Evolutionary conservation across 2,329 filamentous ascomycete species (phyloP).

Genomic region (Neofusicoccum cordaticola): DNA sequence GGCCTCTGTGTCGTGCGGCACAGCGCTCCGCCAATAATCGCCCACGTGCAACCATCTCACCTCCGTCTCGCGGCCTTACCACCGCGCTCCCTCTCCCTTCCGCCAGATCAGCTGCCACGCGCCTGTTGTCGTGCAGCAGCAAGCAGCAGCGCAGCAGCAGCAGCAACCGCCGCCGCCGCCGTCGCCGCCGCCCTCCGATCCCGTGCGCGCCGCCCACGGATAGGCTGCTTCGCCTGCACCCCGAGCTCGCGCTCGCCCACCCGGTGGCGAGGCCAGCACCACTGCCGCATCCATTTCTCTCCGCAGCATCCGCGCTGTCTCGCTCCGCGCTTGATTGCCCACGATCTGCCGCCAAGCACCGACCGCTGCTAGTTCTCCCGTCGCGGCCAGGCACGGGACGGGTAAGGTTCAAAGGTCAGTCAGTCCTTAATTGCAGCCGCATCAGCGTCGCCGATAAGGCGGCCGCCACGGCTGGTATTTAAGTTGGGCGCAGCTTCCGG

Average conservation of each 20-base stretch:
- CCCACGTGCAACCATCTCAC: not conserved
- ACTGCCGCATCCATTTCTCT: slow-evolving; percentile 3
- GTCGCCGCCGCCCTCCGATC: not conserved
- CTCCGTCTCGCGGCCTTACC: slow-evolving; percentile 4
- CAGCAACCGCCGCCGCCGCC: not conserved
- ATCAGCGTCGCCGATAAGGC: slow-evolving; percentile 13
- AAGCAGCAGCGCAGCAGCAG: not conserved
- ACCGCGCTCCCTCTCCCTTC: not conserved
- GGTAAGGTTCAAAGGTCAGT: slow-evolving; percentile 8
- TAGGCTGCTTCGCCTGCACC: not conserved
- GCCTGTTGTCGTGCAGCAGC: not conserved
- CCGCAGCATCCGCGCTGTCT: slow-evolving; percentile 1
- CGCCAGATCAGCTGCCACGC: slow-evolving; percentile 15
- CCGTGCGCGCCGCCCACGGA: not conserved
- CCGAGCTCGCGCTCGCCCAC: not conserved
- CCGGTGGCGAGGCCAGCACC: not conserved
- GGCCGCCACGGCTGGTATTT: slow-evolving; percentile 3
- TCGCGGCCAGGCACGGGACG: slow-evolving; percentile 11
- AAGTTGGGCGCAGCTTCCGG: slow-evolving; percentile 12
- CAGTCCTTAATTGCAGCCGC: slow-evolving; percentile 11
- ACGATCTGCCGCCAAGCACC: slow-evolving; percentile 12
- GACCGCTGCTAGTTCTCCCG: slow-evolving; percentile 12
- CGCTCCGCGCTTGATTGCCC: slow-evolving; percentile 7
- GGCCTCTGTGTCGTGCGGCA: not conserved
- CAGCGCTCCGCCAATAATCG: slow-evolving; percentile 6